A percentile compares a stretch with the other conserved stretches of the same genome.
These are phyloP conservation scores for Citrus mangshanensis DNA, from an alignment of 345 rosid genomes.

Conservation along the genomic window DNA sequence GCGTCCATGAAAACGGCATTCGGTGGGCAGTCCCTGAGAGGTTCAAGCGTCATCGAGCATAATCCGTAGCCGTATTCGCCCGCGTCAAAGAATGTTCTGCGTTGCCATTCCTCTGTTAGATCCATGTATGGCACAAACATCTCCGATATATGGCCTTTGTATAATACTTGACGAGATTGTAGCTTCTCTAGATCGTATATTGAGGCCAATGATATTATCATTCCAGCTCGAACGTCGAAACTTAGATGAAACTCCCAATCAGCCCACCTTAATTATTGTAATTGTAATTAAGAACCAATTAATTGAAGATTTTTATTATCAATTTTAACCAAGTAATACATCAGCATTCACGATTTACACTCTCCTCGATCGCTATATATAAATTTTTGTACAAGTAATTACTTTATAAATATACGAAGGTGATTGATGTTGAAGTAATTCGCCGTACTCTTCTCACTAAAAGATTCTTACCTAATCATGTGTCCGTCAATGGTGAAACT, in stretches of 20 bases:
- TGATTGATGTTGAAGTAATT: too few relatives aligned
- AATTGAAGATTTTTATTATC: background rate
- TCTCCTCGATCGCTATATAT: too few relatives aligned
- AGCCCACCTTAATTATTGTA: conserved; percentile 18
- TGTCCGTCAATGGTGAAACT: conserved; percentile 35
- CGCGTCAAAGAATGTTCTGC: conserved; percentile 21
- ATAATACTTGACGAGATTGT: conserved; percentile 20
- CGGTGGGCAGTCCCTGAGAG: conserved; percentile 26
- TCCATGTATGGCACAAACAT: conserved; percentile 38
- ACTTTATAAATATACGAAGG: too few relatives aligned
- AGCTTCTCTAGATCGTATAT: conserved; percentile 25
- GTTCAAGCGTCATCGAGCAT: conserved; percentile 18
- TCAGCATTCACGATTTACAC: background rate
- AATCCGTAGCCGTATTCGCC: conserved; percentile 34
- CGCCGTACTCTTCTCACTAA: background rate
- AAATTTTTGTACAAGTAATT: too few relatives aligned
- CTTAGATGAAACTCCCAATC: conserved; percentile 32
- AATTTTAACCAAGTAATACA: background rate
- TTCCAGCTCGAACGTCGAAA: conserved; percentile 32
- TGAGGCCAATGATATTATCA: conserved; percentile 26
- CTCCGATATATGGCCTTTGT: conserved; percentile 31
- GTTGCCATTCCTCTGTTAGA: conserved; percentile 27
- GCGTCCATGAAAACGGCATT: conserved; percentile 31
- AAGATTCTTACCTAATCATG: conserved; percentile 18
- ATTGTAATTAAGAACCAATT: background rate